Evolutionary conservation across 2,329 filamentous ascomycete species (phyloP), one percentile per base, ranked within the genome.

Genomic region (Aspergillus pseudonomiae): DNA sequence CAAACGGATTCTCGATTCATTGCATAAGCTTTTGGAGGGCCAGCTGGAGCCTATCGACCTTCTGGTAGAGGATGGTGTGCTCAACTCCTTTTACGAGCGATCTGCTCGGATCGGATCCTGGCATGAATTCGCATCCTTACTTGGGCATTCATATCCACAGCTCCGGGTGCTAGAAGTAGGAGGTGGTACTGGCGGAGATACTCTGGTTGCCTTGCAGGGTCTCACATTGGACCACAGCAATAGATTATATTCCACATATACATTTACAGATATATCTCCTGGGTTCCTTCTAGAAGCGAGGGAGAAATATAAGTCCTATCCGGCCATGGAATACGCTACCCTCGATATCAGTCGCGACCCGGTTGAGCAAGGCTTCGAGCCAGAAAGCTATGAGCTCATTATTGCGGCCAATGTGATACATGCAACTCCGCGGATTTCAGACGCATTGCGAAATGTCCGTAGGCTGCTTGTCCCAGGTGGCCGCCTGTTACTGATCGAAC

Each of bases 401-500:
- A 66, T 78, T 30, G 77, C 77, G 1, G 69, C 72, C 4, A 75
- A 77, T 63, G 75, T 73, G 14, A 39, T 73, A 2, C 72, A 71
- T 50, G 71, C 67, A 2, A 73, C 71, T 1, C 54, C 65, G 4
- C 64, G 36, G 10, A 57, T 77, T 2, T 62, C 68, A 4, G 66
- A 66, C n/a, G 71, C 70, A 7, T 56, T 77, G 36, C 50, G n/a
- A 0, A 69, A 76, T 61, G 65, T 77, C 0, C 67, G 67, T 4
- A 63, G 62, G 6, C 65, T 78, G 12, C 68, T 79, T 1, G 66
- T 66, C 26, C 79, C 83, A 0, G 81, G 79, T 1, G 84, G 84
- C 0, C 78, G 80, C 43, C 70, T 86, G 0, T 43, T 85, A 1
- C 53, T 84, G 0, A 62, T 80, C 6, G 84, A 86, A 63, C 65